Conservation (phyloP, 768 basidiomycete species). For the Lactifluus subvellereus region DNA sequence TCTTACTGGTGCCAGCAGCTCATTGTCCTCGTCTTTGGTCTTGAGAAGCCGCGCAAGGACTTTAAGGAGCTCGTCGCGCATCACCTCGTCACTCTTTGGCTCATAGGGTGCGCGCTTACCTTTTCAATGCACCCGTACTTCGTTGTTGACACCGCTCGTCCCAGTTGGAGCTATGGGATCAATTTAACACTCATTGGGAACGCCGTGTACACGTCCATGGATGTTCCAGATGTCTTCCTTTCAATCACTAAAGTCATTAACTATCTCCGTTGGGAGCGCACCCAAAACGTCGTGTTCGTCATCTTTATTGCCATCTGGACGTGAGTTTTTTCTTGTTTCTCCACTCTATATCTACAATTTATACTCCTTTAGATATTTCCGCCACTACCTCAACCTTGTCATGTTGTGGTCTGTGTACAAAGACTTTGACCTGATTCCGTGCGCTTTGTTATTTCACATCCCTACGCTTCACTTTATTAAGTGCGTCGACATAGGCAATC, state of each 20-base stretch:
- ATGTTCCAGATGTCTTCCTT: slow-evolving; percentile 84
- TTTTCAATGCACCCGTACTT: neutral
- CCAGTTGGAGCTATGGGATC: slow-evolving; percentile 76
- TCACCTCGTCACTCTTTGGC: slow-evolving; percentile 92
- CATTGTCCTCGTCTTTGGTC: slow-evolving; percentile 70
- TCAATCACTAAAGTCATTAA: slow-evolving; percentile 87
- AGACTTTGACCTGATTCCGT: slow-evolving; percentile 74
- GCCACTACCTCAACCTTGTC: slow-evolving; percentile 81
- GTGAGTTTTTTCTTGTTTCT: slow-evolving; percentile 42
- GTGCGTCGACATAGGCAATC: slow-evolving; percentile 37
- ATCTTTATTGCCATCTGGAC: slow-evolving; percentile 73
- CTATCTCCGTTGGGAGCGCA: slow-evolving; percentile 65
- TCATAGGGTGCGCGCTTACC: slow-evolving; percentile 62
- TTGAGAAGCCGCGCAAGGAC: slow-evolving; percentile 96
- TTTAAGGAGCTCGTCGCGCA: slow-evolving; percentile 82
- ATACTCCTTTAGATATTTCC: slow-evolving; percentile 64
- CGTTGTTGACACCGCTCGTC: slow-evolving; percentile 4
- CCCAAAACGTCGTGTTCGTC: slow-evolving; percentile 58
- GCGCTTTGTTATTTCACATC: slow-evolving; percentile 30
- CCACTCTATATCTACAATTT: neutral
- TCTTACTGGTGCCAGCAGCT: slow-evolving; percentile 96
- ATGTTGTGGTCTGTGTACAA: slow-evolving; percentile 87
- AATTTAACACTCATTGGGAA: slow-evolving; percentile 87
- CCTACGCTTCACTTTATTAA: neutral
- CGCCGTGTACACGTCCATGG: slow-evolving; percentile 94